phyloP scores from a whole-genome alignment of 2,329 filamentous ascomycete species.

The Trichoderma sp. region DNA sequence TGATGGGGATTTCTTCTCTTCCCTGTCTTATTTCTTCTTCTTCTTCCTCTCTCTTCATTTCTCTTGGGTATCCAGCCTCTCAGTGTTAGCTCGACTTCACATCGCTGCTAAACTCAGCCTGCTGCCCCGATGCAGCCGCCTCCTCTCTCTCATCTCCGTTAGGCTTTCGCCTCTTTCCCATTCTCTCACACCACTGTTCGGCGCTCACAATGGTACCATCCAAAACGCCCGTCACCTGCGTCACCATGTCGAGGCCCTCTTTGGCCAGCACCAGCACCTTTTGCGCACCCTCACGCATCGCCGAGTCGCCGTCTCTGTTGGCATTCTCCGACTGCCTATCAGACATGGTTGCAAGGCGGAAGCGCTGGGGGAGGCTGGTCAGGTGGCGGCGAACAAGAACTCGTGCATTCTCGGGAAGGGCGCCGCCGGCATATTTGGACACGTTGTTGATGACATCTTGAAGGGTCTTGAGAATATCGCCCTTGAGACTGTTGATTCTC shows the following conservation, averaged over 20 bases:
- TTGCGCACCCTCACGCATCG: slow-evolving; percentile 58
- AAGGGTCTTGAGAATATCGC: slow-evolving; percentile 72
- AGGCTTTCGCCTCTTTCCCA: slow-evolving; percentile 49
- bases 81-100: slow-evolving; percentile 29
- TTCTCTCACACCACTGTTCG: slow-evolving; percentile 82
- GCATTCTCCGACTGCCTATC: slow-evolving; percentile 29
- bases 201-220: slow-evolving; percentile 87
- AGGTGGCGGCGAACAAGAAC: slow-evolving; percentile 80
- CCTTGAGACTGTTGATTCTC: slow-evolving; percentile 64
- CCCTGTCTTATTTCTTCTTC: neutral
- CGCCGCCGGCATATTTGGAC: slow-evolving; percentile 85
- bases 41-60: too few relatives aligned
- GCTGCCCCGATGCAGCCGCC: slow-evolving; percentile 19
- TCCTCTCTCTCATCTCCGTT: slow-evolving; percentile 29
- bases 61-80: neutral
- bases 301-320: slow-evolving; percentile 37
- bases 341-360: slow-evolving; percentile 64
- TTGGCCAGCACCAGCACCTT: slow-evolving; percentile 80
- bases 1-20: neutral
- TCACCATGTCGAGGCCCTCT: slow-evolving; percentile 92
- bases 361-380: slow-evolving; percentile 78
- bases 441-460: slow-evolving; percentile 81
- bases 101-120: slow-evolving; percentile 28
- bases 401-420: slow-evolving; percentile 83
- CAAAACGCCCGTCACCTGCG: slow-evolving; percentile 81